A percentile compares a stretch with the other conserved stretches of the same genome.
These are phyloP conservation scores for Ecytonucleospora hepatopenaei DNA, from an alignment of 371 early-diverging fungal species.

Conservation along the genomic window DNA sequence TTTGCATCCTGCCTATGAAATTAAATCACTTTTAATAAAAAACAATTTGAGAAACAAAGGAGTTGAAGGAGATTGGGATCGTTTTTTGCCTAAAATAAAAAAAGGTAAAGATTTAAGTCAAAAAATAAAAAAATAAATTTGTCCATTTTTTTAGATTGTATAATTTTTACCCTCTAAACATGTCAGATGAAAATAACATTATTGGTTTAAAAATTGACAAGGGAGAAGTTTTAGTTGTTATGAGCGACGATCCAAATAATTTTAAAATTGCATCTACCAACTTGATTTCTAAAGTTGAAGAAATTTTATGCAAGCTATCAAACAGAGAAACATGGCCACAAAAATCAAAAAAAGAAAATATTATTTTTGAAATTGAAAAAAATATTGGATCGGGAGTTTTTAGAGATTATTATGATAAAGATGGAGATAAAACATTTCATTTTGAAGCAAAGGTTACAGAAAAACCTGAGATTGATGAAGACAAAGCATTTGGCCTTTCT, in stretches of 20 bases:
- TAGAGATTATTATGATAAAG: neutral
- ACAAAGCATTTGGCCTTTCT: slow-evolving; percentile 1
- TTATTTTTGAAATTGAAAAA: slow-evolving; percentile 5
- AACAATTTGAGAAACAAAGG: slow-evolving; percentile 88
- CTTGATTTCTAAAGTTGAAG: too few species aligned
- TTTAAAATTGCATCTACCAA: too few species aligned
- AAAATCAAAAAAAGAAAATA: neutral
- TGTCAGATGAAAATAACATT: slow-evolving; percentile 3
- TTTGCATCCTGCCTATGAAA: slow-evolving; percentile 95
- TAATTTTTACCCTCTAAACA: slow-evolving; percentile 44
- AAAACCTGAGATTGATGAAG: slow-evolving; percentile 1
- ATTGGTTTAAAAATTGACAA: neutral
- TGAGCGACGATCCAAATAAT: too few species aligned
- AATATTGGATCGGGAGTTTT: slow-evolving; percentile 1
- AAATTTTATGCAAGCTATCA: too few species aligned
- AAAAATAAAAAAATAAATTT: slow-evolving; percentile 17
- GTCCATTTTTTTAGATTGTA: slow-evolving; percentile 30
- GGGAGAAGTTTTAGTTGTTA: slow-evolving; percentile 4
- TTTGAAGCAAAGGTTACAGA: neutral
- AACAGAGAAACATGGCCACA: too few species aligned
- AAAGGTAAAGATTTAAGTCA: slow-evolving; percentile 62
- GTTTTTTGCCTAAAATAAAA: slow-evolving; percentile 89
- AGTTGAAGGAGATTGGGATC: slow-evolving; percentile 85
- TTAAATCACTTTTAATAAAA: slow-evolving; percentile 92
- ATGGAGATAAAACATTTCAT: neutral